Base-by-base conservation (phyloP, 192 early-diverging fungal genomes). In the Mortierella claussenii region DNA sequence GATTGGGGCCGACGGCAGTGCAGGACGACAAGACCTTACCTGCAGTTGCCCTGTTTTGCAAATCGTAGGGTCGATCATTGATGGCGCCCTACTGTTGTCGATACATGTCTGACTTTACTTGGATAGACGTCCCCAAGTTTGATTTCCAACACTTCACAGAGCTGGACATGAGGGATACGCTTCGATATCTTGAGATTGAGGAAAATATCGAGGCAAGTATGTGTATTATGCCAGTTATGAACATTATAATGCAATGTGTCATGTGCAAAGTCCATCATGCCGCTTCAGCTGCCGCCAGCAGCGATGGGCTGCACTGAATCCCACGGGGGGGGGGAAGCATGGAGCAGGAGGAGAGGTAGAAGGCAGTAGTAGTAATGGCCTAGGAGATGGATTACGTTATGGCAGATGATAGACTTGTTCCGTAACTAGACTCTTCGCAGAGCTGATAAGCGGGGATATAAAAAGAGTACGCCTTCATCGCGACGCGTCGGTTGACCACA, bases 71-170 rank as follows among this genome's bases (percentile, higher is more conserved):
- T 6, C 68, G 86, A 34, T 87, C 86, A 20, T 52, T 87, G 24
- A 87, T 87, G 86, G 86, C 69, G 26, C 81, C 82, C 4, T 85
- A 82, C 30, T 81, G 82, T 40, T 76, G 83, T 13, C 63, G 46
- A 11, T 87, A 87, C 43, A 85, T 83, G 69, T 78, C 86, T 0
- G 86, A 87, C 31, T 87, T 87, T 78, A 84, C 83, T 11, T 59
- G 85, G 18, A 85, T 87, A 82, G 86, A 84, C 10, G 63, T 87
- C 4, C 83, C 83, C 13, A 76, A 82, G 27, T 64, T 55, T 24
- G 82, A 85, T 48, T 78, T 83, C 46, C 63, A 79, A 34, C 79
- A 76, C 44, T 79, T 79, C 1, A 75, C 85, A 44, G 76, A 82
- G 24, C 56, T 65, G 15, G 80, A 81, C 28, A 68, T 83, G 60